Conservation (phyloP, 2,329 filamentous ascomycete species). For the Thermomyces lanuginosus region DNA sequence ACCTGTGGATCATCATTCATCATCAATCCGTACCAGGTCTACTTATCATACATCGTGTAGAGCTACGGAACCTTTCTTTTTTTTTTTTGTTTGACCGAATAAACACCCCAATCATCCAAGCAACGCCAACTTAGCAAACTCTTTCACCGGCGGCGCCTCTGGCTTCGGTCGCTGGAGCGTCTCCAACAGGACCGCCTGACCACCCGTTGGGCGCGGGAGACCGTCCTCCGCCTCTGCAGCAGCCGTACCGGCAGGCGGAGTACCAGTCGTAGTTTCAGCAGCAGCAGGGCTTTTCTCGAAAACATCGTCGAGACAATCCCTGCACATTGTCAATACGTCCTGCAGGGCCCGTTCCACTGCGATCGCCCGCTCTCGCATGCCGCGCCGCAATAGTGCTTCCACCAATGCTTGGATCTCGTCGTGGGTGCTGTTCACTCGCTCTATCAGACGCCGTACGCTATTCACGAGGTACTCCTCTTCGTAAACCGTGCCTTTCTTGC, state of each 20-base stretch:
- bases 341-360: conserved; percentile 58
- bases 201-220: conserved; percentile 9
- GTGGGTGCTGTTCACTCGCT: conserved; percentile 57
- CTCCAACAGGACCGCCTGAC: conserved; percentile 25
- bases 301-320: conserved; percentile 51
- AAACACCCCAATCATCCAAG: conserved; percentile 18
- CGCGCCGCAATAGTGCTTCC: conserved; percentile 57
- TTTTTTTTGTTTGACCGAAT: no score
- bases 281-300: conserved; percentile 32
- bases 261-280: no score
- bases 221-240: conserved; percentile 7
- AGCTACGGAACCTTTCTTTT: no score
- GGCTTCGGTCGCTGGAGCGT: conserved; percentile 22
- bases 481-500: conserved; percentile 93
- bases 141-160: conserved; percentile 36
- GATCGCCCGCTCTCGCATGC: conserved; percentile 74
- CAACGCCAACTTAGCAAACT: conserved; percentile 25
- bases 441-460: conserved; percentile 65
- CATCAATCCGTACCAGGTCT: no score
- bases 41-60: no score
- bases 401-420: conserved; percentile 60
- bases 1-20: no score
- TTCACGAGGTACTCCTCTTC: conserved; percentile 95
- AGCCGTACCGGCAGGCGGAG: no score
- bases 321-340: conserved; percentile 58